Conservation (phyloP, 1,284 basidiomycete genomes). For the Sporisorium graminicola region DNA sequence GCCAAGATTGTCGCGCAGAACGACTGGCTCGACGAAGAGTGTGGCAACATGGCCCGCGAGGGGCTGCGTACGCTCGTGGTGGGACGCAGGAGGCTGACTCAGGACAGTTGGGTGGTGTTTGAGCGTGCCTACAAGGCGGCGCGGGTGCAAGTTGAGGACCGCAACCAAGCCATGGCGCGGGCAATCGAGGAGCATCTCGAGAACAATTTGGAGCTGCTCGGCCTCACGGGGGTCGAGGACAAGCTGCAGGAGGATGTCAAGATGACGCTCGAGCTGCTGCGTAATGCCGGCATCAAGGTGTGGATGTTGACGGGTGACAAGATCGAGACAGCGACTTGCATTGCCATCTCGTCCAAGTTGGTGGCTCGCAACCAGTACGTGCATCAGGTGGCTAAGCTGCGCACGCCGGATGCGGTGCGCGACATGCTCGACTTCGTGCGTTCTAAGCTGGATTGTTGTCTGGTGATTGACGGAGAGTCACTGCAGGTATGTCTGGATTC, state of each 20-base stretch:
- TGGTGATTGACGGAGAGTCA: conserved; percentile 99
- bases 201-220: conserved; percentile 88
- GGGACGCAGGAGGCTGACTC: conserved; percentile 81
- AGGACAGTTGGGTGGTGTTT: conserved; percentile 81
- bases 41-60: conserved; percentile 97
- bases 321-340: conserved; percentile 98
- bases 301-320: conserved; percentile 99
- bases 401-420: conserved; percentile 83
- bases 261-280: conserved; percentile 87
- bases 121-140: conserved; percentile 82
- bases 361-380: conserved; percentile 97
- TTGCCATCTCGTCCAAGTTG: conserved; percentile 95
- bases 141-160: conserved; percentile 75
- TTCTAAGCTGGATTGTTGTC: conserved; percentile 93
- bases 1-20: conserved; percentile 91
- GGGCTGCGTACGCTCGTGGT: conserved; percentile 94
- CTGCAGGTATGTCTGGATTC: conserved; percentile 90
- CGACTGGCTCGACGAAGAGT: conserved; percentile 99
- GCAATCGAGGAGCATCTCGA: conserved; percentile 86
- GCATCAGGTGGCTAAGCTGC: conserved; percentile 92
- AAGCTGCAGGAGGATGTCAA: conserved; percentile 98
- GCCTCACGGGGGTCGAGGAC: conserved; percentile 97
- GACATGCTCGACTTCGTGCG: conserved; percentile 94
- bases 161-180: conserved; percentile 82
- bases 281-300: conserved; percentile 97